These are phyloP conservation scores for Apiotrichum veenhuisii DNA, from an alignment of 1,284 basidiomycete genomes.

Conservation along the genomic window DNA sequence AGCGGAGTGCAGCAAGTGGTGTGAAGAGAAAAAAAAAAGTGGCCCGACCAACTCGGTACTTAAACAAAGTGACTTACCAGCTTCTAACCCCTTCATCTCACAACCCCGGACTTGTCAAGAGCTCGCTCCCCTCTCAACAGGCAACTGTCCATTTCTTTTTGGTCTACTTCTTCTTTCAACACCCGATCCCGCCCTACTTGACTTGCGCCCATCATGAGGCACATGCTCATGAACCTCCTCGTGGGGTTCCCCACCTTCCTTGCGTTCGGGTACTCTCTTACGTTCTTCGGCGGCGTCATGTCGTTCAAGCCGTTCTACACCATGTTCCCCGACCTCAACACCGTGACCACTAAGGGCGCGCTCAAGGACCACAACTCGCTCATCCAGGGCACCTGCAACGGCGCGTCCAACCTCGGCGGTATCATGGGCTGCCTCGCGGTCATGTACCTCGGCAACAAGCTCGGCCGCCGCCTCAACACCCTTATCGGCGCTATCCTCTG, in stretches of 20 bases:
- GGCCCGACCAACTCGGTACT: too few species aligned
- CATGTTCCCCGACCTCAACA: slow-evolving; percentile 25
- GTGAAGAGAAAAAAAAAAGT: too few species aligned
- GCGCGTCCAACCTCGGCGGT: slow-evolving; percentile 45
- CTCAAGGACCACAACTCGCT: slow-evolving; percentile 30
- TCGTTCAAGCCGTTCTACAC: slow-evolving; percentile 25
- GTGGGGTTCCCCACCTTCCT: slow-evolving; percentile 31
- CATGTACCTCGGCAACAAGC: slow-evolving; percentile 42
- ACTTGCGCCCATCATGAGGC: slow-evolving; percentile 3
- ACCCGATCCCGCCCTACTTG: neutral
- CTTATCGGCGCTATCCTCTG: slow-evolving; percentile 37
- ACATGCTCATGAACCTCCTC: slow-evolving; percentile 26
- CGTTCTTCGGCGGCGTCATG: slow-evolving; percentile 24
- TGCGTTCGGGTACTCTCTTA: slow-evolving; percentile 31
- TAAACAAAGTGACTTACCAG: too few species aligned
- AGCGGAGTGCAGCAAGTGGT: too few species aligned
- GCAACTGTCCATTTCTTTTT: neutral
- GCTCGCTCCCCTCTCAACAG: neutral
- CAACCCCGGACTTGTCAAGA: too few species aligned
- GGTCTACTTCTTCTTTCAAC: neutral
- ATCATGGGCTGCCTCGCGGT: slow-evolving; percentile 40
- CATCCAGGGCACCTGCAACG: slow-evolving; percentile 37
- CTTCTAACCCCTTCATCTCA: too few species aligned
- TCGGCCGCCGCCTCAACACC: slow-evolving; percentile 38
- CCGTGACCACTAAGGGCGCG: slow-evolving; percentile 21